Conservation (phyloP, 768 basidiomycete species). For the Lactarius hatsudake region DNA sequence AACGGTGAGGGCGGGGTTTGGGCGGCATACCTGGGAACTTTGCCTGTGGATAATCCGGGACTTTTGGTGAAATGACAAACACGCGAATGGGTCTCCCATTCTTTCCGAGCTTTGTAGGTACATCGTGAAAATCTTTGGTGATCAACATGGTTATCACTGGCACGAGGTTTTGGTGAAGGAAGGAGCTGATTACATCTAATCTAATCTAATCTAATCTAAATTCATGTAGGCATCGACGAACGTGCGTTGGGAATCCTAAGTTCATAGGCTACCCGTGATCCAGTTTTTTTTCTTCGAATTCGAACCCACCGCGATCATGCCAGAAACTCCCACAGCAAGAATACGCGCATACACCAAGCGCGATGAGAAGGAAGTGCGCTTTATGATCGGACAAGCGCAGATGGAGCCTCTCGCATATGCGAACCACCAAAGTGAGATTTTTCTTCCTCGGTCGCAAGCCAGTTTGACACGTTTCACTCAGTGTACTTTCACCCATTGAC, state of each 20-base stretch:
- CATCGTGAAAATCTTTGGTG: conserved; percentile 72
- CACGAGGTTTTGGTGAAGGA: not conserved
- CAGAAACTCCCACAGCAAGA: conserved; percentile 33
- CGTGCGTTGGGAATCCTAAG: conserved; percentile 25
- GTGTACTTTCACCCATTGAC: conserved; percentile 59
- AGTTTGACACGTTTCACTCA: conserved; percentile 29
- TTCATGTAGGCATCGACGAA: conserved; percentile 23
- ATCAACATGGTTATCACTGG: conserved; percentile 64
- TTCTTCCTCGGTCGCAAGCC: not conserved
- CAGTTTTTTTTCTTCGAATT: not conserved
- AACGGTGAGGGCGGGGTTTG: not conserved
- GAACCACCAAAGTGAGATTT: conserved; percentile 51
- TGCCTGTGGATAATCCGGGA: conserved; percentile 83
- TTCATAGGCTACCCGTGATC: not conserved
- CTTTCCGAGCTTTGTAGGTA: conserved; percentile 64
- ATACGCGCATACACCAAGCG: conserved; percentile 51
- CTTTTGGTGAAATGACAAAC: conserved; percentile 74
- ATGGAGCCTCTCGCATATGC: conserved; percentile 69
- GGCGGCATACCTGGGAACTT: conserved; percentile 72
- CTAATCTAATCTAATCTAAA: conserved; percentile 20
- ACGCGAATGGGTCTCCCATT: conserved; percentile 69
- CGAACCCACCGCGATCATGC: conserved; percentile 26
- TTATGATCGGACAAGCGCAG: conserved; percentile 59
- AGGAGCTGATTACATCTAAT: not conserved
- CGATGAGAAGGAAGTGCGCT: conserved; percentile 62